Base-by-base conservation (phyloP, 2,329 filamentous ascomycete species). In the Fusarium transvaalense region DNA sequence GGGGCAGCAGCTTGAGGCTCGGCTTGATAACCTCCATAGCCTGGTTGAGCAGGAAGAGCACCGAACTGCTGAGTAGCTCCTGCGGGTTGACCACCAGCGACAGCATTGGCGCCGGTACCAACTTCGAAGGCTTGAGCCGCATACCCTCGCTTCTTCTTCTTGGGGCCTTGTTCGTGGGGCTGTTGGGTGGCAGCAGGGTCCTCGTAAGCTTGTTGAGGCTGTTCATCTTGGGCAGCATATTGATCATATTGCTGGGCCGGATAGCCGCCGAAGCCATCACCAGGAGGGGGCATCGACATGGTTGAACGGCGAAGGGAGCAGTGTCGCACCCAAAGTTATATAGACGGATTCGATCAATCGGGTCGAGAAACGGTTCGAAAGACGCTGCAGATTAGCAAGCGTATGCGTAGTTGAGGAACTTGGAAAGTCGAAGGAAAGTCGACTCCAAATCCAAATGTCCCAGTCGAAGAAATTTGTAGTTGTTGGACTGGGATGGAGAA, bases 81-180 rank as follows among this genome's bases (percentile, higher is more conserved):
- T 32, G 72, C 80, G 34, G 76, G 56, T 71, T 83, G 82, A 58
- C 85, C 87, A 35, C 83, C 87, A 54, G 78, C 79, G 57, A 78
- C 82, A 56, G 91, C 89, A 85, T 98, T 98, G 76, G 92, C 92
- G 74, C 95, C 96, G 51, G 88, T 87, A 51, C 92, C 93, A 74
- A 98, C 96, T 62, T 97, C 95, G 80, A 97, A 99, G 45, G 95
- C 95, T 80, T 97, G 92, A 59, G 93, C 93, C 56, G 96, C 96
- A 83, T 98, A 98, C 59, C 92, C 91, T 84, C 94, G 88, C 87
- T 97, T 97, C 88, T 97, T 97, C 84, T 94, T 94, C 79, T 87
- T 90, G 67, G 83, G 82, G 42, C 43, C 52, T 64, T 84, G 84
- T 31, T 80, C 75, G 42, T 69, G 76, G 21, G 68, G 70, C 38